These are phyloP conservation scores for Umbelopsis ramanniana DNA, from an alignment of 192 early-diverging fungal species.

Conservation along the genomic window DNA sequence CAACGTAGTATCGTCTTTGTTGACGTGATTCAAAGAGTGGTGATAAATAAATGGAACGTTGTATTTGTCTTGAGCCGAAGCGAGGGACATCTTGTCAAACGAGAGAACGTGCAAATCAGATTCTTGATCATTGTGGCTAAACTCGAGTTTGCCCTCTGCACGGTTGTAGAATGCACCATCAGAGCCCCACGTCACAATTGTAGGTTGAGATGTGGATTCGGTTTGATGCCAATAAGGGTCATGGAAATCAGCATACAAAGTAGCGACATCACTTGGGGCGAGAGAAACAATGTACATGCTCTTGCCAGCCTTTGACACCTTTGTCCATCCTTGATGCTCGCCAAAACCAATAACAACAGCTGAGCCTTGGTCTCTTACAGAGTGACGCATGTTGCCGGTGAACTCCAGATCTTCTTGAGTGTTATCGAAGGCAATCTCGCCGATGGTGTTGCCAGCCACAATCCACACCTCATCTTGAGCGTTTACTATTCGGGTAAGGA, in stretches of 20 bases:
- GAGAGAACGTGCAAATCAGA: conserved; percentile 41
- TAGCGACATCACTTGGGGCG: conserved; percentile 32
- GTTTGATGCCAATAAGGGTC: conserved; percentile 41
- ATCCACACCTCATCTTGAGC: conserved; percentile 63
- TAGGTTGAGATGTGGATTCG: conserved; percentile 30
- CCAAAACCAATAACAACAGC: conserved; percentile 43
- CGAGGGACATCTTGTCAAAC: conserved; percentile 16
- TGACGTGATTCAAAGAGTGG: not conserved
- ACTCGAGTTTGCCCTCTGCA: conserved; percentile 22
- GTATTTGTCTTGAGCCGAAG: not conserved
- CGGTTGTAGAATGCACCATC: conserved; percentile 47
- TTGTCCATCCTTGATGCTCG: conserved; percentile 40
- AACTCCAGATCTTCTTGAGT: conserved; percentile 34
- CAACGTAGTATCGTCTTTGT: conserved; percentile 7
- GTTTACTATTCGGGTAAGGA: conserved; percentile 36
- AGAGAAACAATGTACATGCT: conserved; percentile 42
- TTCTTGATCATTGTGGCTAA: conserved; percentile 37
- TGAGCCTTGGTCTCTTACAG: conserved; percentile 21
- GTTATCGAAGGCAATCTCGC: conserved; percentile 66
- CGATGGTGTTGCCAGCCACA: conserved; percentile 53
- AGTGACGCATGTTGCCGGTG: conserved; percentile 38
- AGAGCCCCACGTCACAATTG: conserved; percentile 55
- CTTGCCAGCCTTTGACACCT: conserved; percentile 16
- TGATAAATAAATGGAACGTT: conserved; percentile 29
- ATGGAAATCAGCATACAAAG: conserved; percentile 56